phyloP scores from a whole-genome alignment of 2,329 filamentous ascomycete genomes.

The Sporothrix mexicana region DNA sequence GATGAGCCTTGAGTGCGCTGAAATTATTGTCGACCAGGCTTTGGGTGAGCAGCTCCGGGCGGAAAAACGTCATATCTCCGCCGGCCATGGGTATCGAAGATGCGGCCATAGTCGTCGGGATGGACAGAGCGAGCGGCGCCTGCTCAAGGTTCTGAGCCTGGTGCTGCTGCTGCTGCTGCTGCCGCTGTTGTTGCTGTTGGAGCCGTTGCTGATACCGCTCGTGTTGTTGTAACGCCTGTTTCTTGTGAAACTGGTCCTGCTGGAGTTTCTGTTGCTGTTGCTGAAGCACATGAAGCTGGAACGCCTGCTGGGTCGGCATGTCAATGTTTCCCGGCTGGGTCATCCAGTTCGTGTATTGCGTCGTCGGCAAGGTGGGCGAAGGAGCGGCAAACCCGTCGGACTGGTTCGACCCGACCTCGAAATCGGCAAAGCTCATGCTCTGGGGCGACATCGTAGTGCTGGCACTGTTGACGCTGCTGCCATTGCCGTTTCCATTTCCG shows the following conservation, averaged over 20 bases:
- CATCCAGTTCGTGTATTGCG: conserved; percentile 47
- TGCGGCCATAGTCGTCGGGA: conserved; percentile 19
- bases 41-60: conserved; percentile 56
- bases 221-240: conserved; percentile 7
- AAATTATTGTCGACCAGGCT: conserved; percentile 59
- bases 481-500: conserved; percentile 39
- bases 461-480: conserved; percentile 43
- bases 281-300: not conserved
- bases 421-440: conserved; percentile 56
- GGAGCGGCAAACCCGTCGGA: conserved; percentile 35
- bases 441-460: conserved; percentile 59
- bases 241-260: conserved; percentile 25
- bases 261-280: conserved; percentile 21
- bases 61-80: conserved; percentile 44
- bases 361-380: conserved; percentile 43
- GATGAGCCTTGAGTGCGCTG: conserved; percentile 61
- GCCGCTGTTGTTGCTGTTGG: conserved; percentile 27
- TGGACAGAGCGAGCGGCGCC: conserved; percentile 1
- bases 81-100: conserved; percentile 32
- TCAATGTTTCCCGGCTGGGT: conserved; percentile 46
- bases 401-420: conserved; percentile 45
- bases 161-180: conserved; percentile 17
- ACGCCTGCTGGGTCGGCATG: conserved; percentile 49
- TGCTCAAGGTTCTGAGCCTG: conserved; percentile 25
- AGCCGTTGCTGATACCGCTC: conserved; percentile 3